A percentile compares a stretch with the other conserved stretches of the same genome.
Conservation (phyloP, 352 stramenopile genomes). For the Globisporangium sylvaticum region DNA sequence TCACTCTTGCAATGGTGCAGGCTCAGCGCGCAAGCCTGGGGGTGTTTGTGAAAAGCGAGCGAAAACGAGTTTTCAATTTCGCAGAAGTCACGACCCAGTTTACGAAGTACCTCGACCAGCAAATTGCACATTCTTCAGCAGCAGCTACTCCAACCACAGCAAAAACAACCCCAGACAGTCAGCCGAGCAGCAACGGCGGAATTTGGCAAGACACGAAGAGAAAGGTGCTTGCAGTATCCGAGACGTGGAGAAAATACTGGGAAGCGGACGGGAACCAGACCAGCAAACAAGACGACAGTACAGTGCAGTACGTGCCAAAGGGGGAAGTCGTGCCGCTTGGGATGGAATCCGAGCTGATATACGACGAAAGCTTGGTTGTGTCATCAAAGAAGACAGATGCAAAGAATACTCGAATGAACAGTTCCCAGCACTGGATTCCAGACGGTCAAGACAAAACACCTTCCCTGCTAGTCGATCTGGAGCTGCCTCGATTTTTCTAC, state of each 20-base stretch:
- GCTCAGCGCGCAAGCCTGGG: constrained; percentile 49
- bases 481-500: constrained; percentile 62
- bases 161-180: neutral
- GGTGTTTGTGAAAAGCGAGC: constrained; percentile 51
- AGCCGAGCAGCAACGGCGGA: constrained; percentile 11
- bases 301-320: constrained; percentile 32
- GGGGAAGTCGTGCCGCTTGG: constrained; percentile 52
- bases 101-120: constrained; percentile 42
- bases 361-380: constrained; percentile 48
- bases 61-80: constrained; percentile 67
- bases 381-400: constrained; percentile 59
- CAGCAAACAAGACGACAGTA: neutral
- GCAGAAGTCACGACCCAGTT: constrained; percentile 45
- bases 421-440: constrained; percentile 50
- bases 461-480: constrained; percentile 66
- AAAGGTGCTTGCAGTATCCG: constrained; percentile 24
- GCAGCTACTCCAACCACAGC: neutral
- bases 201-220: constrained; percentile 35
- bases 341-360: constrained; percentile 54
- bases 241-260: constrained; percentile 34
- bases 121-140: constrained; percentile 18
- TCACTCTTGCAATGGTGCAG: constrained; percentile 67
- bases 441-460: constrained; percentile 47
- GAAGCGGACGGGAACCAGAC: constrained; percentile 9
- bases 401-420: constrained; percentile 57